A percentile compares a stretch with the other conserved stretches of the same genome.
Evolutionary conservation across 257 asterid genomes (phyloP).

Genomic region (Anisodus tanguticus): DNA sequence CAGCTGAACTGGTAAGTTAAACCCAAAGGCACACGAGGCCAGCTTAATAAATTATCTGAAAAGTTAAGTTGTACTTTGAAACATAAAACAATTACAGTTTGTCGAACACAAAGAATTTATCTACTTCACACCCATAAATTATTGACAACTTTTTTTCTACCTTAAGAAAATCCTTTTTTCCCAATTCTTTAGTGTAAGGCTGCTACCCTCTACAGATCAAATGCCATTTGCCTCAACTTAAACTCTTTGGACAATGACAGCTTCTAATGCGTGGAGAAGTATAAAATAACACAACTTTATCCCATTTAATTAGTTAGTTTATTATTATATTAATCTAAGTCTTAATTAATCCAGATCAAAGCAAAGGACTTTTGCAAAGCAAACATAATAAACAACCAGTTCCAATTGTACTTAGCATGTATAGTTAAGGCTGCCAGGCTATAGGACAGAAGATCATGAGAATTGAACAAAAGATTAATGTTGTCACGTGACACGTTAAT

Average conservation of each 20-base stretch:
- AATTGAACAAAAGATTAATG: conserved; percentile 18
- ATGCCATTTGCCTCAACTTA: conserved; percentile 24
- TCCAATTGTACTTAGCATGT: conserved; percentile 58
- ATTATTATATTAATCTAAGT: conserved; percentile 9
- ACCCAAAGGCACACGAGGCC: conserved; percentile 39
- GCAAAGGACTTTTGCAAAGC: conserved; percentile 36
- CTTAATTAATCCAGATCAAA: not conserved
- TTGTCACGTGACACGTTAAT: conserved; percentile 26
- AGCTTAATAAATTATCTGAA: conserved; percentile 39
- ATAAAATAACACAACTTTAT: conserved; percentile 40
- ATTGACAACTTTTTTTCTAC: conserved; percentile 12
- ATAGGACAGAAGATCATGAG: not conserved
- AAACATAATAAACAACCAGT: conserved; percentile 42
- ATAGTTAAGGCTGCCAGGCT: conserved; percentile 13
- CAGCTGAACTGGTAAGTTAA: conserved; percentile 33
- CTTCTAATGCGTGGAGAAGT: conserved; percentile 16
- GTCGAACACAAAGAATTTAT: conserved; percentile 30
- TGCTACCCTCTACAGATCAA: conserved; percentile 24
- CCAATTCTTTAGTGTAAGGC: not conserved
- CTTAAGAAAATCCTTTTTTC: not conserved
- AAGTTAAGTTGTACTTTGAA: conserved; percentile 54
- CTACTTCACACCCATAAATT: conserved; percentile 3
- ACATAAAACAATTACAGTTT: conserved; percentile 30
- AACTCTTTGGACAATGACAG: conserved; percentile 23
- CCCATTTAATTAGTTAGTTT: not conserved